phyloP scores from a whole-genome alignment of 2,329 filamentous ascomycete species.

The Chrysoporthe cubensis region DNA sequence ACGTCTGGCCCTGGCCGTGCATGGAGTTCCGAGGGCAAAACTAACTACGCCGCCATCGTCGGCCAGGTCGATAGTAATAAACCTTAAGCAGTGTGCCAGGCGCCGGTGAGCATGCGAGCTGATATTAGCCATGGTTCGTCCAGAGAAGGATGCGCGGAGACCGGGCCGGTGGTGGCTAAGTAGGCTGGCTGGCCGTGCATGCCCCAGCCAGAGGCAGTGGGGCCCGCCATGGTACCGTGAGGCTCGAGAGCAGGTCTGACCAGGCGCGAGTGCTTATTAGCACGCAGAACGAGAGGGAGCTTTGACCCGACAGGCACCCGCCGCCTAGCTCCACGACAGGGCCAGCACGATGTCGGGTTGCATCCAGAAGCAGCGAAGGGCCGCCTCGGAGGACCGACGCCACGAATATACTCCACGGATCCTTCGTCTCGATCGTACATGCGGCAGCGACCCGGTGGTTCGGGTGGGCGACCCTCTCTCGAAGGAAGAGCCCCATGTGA shows the following conservation, averaged over 20 bases:
- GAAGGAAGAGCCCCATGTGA: not conserved
- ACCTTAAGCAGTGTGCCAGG: not conserved
- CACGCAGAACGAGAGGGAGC: not conserved
- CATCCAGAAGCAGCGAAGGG: not conserved
- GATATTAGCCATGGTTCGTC: not conserved
- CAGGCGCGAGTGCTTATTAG: not conserved
- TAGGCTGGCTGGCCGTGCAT: not conserved
- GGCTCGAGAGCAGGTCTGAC: too few relatives aligned
- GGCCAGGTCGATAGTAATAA: not conserved
- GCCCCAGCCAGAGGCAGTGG: not conserved
- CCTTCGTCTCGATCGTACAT: not conserved
- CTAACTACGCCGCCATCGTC: not conserved
- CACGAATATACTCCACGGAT: not conserved
- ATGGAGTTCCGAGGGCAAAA: not conserved
- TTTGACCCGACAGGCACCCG: not conserved
- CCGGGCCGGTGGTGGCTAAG: constrained; percentile 1
- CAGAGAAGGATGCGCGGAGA: constrained; percentile 8
- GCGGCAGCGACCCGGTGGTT: constrained; percentile 19
- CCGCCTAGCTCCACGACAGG: not conserved
- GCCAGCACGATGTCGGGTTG: not conserved
- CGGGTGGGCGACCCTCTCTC: constrained; percentile 17
- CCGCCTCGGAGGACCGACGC: not conserved
- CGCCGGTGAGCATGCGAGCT: not conserved
- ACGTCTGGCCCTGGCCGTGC: not conserved
- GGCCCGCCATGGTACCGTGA: too few relatives aligned